These are phyloP conservation scores for Hordeum pubiflorum DNA, from an alignment of 202 grass and related monocot species.

Conservation along the genomic window DNA sequence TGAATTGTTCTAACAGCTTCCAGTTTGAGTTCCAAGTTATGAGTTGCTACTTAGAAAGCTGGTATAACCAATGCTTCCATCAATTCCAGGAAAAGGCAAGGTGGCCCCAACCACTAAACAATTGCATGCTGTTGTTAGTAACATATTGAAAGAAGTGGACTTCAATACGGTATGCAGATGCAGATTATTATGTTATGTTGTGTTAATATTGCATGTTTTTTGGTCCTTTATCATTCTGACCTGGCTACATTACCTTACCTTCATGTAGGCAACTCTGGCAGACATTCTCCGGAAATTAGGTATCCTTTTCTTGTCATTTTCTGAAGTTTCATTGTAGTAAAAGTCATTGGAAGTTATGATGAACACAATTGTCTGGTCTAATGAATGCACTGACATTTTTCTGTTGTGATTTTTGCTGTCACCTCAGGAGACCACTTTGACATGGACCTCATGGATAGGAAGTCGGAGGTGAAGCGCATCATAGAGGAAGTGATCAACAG, in stretches of 20 bases:
- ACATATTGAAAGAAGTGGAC: slow-evolving; percentile 97
- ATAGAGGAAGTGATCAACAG: slow-evolving; percentile 98
- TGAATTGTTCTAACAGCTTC: neutral
- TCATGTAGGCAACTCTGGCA: slow-evolving; percentile 77
- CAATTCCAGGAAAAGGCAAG: slow-evolving; percentile 65
- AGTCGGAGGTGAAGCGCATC: slow-evolving; percentile 84
- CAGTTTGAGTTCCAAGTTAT: neutral
- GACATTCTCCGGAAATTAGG: slow-evolving; percentile 95
- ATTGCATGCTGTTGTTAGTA: slow-evolving; percentile 69
- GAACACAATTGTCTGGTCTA: neutral
- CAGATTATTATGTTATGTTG: neutral
- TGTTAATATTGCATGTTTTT: neutral
- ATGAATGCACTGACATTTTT: neutral
- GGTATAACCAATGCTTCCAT: neutral
- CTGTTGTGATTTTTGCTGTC: neutral
- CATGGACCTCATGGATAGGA: slow-evolving; percentile 90
- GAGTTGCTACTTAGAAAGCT: neutral
- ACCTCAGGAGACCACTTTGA: slow-evolving; percentile 68
- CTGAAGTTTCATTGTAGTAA: neutral
- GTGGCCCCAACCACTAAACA: slow-evolving; percentile 58
- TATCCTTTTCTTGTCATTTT: slow-evolving; percentile 17
- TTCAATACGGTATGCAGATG: slow-evolving; percentile 75
- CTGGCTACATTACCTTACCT: neutral
- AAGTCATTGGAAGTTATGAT: neutral
- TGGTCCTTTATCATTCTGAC: neutral